These are phyloP conservation scores for Pseudofabraea citricarpa DNA, from an alignment of 2,329 filamentous ascomycete species.

Conservation along the genomic window DNA sequence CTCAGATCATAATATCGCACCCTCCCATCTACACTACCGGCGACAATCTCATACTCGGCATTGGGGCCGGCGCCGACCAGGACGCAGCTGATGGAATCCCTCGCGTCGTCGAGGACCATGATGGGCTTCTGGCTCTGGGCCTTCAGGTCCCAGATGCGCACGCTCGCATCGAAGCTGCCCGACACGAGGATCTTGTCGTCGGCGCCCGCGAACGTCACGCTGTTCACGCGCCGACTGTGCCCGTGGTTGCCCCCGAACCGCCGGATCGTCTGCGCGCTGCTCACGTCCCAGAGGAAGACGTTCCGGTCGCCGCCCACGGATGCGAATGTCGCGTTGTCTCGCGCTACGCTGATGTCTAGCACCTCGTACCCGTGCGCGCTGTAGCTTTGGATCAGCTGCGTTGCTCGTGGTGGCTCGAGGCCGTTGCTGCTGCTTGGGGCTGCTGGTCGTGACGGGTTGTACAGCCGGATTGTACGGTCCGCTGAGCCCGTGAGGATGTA, in stretches of 20 bases:
- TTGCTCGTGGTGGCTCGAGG: slow-evolving; percentile 33
- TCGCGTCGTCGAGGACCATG: slow-evolving; percentile 68
- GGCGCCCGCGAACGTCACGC: slow-evolving; percentile 72
- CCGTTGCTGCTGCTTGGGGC: slow-evolving; percentile 31
- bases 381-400: slow-evolving; percentile 76
- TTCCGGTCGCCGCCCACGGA: slow-evolving; percentile 85
- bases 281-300: slow-evolving; percentile 94
- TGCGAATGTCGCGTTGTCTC: slow-evolving; percentile 79
- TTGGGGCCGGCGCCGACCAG: slow-evolving; percentile 12
- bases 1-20: slow-evolving; percentile 79
- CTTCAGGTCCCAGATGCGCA: slow-evolving; percentile 70
- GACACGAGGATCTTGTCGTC: slow-evolving; percentile 69
- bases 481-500: slow-evolving; percentile 82
- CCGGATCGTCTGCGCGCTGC: slow-evolving; percentile 69
- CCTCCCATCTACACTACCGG: slow-evolving; percentile 79
- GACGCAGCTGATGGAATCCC: slow-evolving; percentile 54
- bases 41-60: slow-evolving; percentile 54
- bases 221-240: slow-evolving; percentile 58
- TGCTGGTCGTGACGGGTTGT: slow-evolving; percentile 62
- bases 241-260: slow-evolving; percentile 58
- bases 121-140: slow-evolving; percentile 54
- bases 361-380: slow-evolving; percentile 89
- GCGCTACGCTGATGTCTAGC: slow-evolving; percentile 68
- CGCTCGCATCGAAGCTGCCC: slow-evolving; percentile 70
- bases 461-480: slow-evolving; percentile 81